Evolutionary conservation across 2,329 filamentous ascomycete species (phyloP).

Genomic region (Pleomassaria siparia): DNA sequence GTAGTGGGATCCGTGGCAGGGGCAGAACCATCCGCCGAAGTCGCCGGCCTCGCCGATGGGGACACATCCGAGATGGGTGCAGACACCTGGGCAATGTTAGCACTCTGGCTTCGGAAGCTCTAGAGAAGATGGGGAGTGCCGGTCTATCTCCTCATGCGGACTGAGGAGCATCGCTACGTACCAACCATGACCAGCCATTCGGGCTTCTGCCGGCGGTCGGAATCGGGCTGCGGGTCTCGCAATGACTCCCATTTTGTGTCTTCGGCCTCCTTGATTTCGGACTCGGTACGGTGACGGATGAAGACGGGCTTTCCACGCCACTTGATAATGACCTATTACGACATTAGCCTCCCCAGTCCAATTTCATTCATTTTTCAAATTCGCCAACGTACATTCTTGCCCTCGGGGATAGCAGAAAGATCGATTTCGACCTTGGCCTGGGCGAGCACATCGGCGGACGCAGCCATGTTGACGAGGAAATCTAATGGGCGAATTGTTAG

Average conservation of each 20-base stretch:
- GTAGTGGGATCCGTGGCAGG: conserved; percentile 99
- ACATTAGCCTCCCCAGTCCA: conserved; percentile 18
- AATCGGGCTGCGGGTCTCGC: conserved; percentile 88
- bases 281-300: conserved; percentile 93
- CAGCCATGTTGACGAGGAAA: conserved; percentile 99
- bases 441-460: conserved; percentile 95
- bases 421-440: conserved; percentile 99
- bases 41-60: conserved; percentile 98
- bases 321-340: conserved; percentile 87
- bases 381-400: conserved; percentile 83
- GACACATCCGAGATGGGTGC: conserved; percentile 98
- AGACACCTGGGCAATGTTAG: conserved; percentile 70
- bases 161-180: conserved; percentile 45
- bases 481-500: conserved; percentile 60
- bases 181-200: conserved; percentile 99
- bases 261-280: conserved; percentile 95
- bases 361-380: not conserved
- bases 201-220: conserved; percentile 93
- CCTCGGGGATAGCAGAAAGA: conserved; percentile 88
- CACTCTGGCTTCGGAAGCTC: not conserved
- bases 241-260: conserved; percentile 78
- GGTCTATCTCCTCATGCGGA: not conserved
- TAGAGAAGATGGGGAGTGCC: not conserved
- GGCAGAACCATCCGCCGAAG: conserved; percentile 99
- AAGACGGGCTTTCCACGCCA: conserved; percentile 99